phyloP scores from a whole-genome alignment of 1,284 basidiomycete species.

The Malassezia pachydermatis region DNA sequence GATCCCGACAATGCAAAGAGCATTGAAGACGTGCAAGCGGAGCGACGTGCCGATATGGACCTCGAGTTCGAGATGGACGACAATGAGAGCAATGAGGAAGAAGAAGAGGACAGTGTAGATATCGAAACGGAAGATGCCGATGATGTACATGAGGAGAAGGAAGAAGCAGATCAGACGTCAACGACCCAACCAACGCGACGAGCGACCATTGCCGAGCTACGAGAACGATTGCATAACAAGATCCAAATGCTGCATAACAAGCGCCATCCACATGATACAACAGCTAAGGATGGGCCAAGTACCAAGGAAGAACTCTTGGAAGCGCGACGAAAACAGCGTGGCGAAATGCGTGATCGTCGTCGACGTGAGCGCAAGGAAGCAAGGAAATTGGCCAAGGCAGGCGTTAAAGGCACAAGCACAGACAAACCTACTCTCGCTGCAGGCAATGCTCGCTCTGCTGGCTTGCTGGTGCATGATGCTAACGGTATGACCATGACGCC shows the following conservation, averaged over 20 bases:
- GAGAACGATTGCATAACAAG: constrained; percentile 36
- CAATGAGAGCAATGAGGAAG: constrained; percentile 12
- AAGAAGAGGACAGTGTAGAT: constrained; percentile 19
- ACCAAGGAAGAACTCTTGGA: constrained; percentile 40
- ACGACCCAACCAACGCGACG: constrained; percentile 15
- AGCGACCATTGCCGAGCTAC: constrained; percentile 29
- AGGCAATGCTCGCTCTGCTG: constrained; percentile 2
- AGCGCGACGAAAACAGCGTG: constrained; percentile 35
- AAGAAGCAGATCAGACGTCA: constrained; percentile 20
- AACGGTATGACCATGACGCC: background rate
- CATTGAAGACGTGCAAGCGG: constrained; percentile 29
- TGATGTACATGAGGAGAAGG: background rate
- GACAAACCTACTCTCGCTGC: background rate
- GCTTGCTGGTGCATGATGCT: constrained; percentile 5
- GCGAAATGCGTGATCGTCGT: constrained; percentile 40
- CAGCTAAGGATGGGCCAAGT: constrained; percentile 8
- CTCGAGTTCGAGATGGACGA: constrained; percentile 25
- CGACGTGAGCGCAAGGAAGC: constrained; percentile 37
- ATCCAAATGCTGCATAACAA: constrained; percentile 34
- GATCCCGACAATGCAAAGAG: constrained; percentile 40
- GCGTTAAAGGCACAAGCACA: background rate
- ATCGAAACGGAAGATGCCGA: constrained; percentile 15
- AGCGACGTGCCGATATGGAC: constrained; percentile 25
- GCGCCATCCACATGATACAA: constrained; percentile 16
- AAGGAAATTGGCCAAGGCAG: constrained; percentile 9